These are phyloP conservation scores for Acanthamoeba culbertsoni DNA, from an alignment of 208 protist genomes.

Conservation along the genomic window DNA sequence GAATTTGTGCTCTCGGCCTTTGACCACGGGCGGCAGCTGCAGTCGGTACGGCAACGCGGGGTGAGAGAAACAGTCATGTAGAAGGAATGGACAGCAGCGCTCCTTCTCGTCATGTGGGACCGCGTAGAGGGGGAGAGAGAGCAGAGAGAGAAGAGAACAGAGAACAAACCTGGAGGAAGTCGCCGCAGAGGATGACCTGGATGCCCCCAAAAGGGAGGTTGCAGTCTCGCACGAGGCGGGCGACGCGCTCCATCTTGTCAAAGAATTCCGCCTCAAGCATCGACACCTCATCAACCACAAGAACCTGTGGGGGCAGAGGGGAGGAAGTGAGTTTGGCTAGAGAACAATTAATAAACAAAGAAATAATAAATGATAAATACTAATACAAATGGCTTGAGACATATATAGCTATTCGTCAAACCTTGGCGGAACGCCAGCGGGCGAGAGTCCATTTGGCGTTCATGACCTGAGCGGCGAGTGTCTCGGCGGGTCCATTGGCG, in stretches of 20 bases:
- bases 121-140: not conserved
- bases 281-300: constrained; percentile 80
- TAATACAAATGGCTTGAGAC: no score
- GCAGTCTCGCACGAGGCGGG: constrained; percentile 49
- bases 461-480: not conserved
- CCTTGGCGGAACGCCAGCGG: not conserved
- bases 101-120: no score
- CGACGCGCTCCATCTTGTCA: constrained; percentile 75
- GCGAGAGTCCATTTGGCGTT: not conserved
- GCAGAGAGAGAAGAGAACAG: no score
- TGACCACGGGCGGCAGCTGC: constrained; percentile 35
- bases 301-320: not conserved
- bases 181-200: constrained; percentile 71
- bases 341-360: not conserved
- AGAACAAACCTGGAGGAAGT: constrained; percentile 66
- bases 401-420: no score
- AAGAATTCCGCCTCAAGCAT: constrained; percentile 73
- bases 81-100: no score
- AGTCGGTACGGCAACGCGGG: not conserved
- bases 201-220: constrained; percentile 69
- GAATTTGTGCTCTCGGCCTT: not conserved
- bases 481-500: not conserved
- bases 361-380: no score
- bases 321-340: not conserved
- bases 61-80: not conserved